Base-by-base conservation (phyloP, 164 flowering plant genomes). In the Nymphaea thermarum region DNA sequence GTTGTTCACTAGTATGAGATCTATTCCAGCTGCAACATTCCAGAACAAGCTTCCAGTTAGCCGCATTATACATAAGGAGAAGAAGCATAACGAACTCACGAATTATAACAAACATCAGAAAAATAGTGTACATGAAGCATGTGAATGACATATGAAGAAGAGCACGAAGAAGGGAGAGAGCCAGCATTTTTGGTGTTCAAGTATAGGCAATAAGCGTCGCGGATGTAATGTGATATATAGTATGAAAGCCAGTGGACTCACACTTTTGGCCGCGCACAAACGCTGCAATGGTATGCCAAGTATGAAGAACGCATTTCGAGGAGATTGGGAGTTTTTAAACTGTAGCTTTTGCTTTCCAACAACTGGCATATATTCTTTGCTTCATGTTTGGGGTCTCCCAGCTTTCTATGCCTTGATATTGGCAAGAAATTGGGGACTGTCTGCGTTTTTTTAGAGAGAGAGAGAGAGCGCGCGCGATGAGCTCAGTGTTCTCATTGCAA, bases 1-100 rank as follows among this genome's bases (percentile, higher is more conserved):
- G 80, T 85, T 83, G 84, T 87, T 87, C 10, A 82, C 82, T 55
- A 84, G 18, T 68, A 84, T 79, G 70, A 87, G 80, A 70, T 82
- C 77, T 44, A 69, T 74, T 60, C 88, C 96, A 78, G 78, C 96
- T 89, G 88, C 16, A n/a, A 82, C 73, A 66, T 18, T 17, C 70
- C 69, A 66, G 42, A n/a, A 36, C 11, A 72, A 66, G 25, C 65
- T 2, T 6, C 36, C 36, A 25, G 36, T 25, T 25, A 25, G 36
- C 36, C 36, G 36, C 36, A 25, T 25, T 25, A 25, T 25, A 25
- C 36, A 25, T 25, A 25, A 25, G 36, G 36, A 25, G 36, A 25
- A 25, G 36, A 25, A 25, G 36, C 36, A 25, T 25, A 25, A 25
- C 1, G 36, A 25, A 25, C 36, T 25, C 36, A 1, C 36, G 1